Base-by-base conservation (phyloP, 129 eudicot species). In the Centella asiatica region DNA sequence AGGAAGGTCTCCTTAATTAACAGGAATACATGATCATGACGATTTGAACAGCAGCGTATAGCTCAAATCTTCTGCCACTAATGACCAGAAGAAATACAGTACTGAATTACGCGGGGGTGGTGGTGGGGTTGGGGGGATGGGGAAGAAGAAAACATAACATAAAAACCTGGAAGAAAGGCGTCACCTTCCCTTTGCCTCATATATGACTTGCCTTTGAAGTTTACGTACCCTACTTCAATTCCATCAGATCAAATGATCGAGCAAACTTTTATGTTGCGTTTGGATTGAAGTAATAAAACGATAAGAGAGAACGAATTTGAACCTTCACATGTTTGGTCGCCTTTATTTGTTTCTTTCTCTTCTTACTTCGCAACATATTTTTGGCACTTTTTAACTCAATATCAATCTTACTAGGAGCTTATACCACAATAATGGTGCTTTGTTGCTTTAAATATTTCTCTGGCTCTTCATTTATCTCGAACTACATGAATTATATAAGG, bases 131-230 rank as follows among this genome's bases (percentile, higher is more conserved):
- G 17, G 13, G 45, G 13, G 6, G 17, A 40, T 9, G 45, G 39
- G 39, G 8, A 34, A 7, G 10, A 9, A 9, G 12, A 56, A 17
- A 29, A 6, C 31, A 29, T 22, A 56, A 56, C 34, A 17, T 3
- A 12, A 74, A 67, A 58, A 44, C 22, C 85, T 84, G 96, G 93
- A 84, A 88, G 96, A 81, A 88, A 88, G 96, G 96, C 96, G 26
- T 88, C 27, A 74, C 96, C 96, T 88, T 81, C 96, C 96, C 93
- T 84, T 81, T 78, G 96, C 96, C 96, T 76, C 67, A n/a, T 32
- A 58, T 84, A 62, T 84, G 93, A 88, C 93, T 88, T 88, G 93
- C 96, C 96, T 74, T 73, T 70, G 52, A 56, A 40, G 33, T 13
- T 24, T 0, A 6, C 4, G 44, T 56, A 65, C 72, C 81, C 79